phyloP scores from a whole-genome alignment of 345 rosid species.

The Cochlearia excelsa region DNA sequence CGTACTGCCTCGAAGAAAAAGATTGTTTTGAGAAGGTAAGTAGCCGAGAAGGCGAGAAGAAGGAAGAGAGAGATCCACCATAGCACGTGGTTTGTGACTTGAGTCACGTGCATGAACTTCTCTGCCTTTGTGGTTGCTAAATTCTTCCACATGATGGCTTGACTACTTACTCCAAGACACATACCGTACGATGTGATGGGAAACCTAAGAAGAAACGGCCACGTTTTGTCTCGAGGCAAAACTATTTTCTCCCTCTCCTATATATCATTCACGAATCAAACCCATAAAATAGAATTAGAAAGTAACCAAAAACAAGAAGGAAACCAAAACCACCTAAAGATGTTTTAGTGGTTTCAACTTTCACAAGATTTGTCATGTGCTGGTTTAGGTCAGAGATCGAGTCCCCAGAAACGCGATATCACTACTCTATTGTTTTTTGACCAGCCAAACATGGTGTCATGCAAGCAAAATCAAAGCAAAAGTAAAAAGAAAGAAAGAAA shows the following conservation, averaged over 20 bases:
- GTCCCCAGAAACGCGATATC: too few species aligned
- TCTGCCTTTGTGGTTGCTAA: background rate
- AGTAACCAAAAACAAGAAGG: background rate
- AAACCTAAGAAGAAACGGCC: background rate
- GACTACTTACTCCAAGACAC: background rate
- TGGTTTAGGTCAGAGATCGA: too few species aligned
- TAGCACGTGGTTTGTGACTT: background rate
- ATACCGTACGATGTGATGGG: background rate
- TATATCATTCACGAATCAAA: background rate
- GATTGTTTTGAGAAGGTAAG: background rate
- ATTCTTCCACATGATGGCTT: background rate
- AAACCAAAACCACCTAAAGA: too few species aligned
- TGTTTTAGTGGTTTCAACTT: too few species aligned
- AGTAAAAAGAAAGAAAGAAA: too few species aligned
- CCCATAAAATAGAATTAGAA: background rate
- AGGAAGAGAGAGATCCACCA: background rate
- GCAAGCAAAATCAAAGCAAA: too few species aligned
- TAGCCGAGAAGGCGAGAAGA: background rate
- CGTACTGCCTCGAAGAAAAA: background rate
- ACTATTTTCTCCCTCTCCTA: background rate
- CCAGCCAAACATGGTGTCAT: too few species aligned
- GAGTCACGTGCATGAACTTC: background rate
- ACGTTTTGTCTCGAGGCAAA: background rate
- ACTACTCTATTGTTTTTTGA: too few species aligned
- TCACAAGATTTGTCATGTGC: too few species aligned